A percentile compares a stretch with the other conserved stretches of the same genome.
phyloP scores from a whole-genome alignment of 2,329 filamentous ascomycete genomes.

The Hypocrella siamensis region DNA sequence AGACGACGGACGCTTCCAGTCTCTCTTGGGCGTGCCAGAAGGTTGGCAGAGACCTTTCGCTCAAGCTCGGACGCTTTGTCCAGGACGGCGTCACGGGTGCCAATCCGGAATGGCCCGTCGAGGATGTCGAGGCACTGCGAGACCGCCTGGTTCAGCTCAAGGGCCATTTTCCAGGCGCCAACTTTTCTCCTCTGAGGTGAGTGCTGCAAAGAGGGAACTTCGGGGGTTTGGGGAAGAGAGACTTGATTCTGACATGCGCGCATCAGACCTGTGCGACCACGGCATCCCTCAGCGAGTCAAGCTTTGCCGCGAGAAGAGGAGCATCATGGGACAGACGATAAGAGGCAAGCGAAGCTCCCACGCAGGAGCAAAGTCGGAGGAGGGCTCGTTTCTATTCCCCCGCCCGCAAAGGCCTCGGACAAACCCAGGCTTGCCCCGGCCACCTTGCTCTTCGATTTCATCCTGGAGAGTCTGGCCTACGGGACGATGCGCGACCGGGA shows the following conservation, averaged over 20 bases:
- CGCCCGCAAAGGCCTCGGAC: neutral
- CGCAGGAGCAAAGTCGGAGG: conserved; percentile 1
- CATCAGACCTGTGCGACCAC: no score
- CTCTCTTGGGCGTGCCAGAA: conserved; percentile 8
- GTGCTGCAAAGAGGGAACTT: no score
- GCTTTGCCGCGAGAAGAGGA: no score
- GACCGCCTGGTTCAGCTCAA: no score
- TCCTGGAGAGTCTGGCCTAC: conserved; percentile 15
- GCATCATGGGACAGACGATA: no score
- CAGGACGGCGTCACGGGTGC: no score
- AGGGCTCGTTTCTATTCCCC: neutral
- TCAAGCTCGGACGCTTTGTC: conserved; percentile 8
- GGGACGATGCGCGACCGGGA: conserved; percentile 16
- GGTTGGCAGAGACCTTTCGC: conserved; percentile 10
- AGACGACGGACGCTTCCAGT: neutral
- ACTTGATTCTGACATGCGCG: no score
- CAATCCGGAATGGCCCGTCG: conserved; percentile 6
- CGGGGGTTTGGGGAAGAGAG: no score
- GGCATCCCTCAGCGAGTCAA: neutral
- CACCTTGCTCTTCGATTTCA: conserved; percentile 13
- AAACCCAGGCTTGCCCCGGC: conserved; percentile 5
- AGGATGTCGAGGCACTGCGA: conserved; percentile 7
- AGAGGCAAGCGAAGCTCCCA: neutral
- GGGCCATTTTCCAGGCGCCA: no score
- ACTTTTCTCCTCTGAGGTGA: no score